Evolutionary conservation across 495 filamentous ascomycete species (phyloP).

Genomic region (Aspergillus hancockii): DNA sequence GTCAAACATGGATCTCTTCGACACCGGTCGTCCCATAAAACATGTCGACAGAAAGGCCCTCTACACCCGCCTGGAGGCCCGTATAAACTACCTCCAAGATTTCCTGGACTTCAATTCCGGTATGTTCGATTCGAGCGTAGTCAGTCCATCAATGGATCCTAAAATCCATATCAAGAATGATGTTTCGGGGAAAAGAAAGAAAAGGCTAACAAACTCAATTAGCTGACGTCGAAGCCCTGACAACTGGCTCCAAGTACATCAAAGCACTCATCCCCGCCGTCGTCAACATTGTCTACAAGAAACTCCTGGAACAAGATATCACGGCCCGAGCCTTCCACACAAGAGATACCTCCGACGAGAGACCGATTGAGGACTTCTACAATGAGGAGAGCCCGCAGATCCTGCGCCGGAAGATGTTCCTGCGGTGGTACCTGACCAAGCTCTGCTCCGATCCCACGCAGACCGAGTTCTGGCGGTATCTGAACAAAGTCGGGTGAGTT

Average conservation of each 20-base stretch:
- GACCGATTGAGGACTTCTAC: slow-evolving; percentile 59
- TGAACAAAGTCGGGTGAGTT: slow-evolving; percentile 70
- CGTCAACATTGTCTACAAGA: slow-evolving; percentile 74
- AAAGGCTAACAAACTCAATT: slow-evolving; percentile 6
- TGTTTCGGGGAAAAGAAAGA: not conserved
- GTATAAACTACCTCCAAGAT: slow-evolving; percentile 68
- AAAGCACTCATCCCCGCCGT: slow-evolving; percentile 68
- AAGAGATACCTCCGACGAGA: slow-evolving; percentile 62
- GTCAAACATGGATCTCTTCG: slow-evolving; percentile 24
- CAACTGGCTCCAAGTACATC: slow-evolving; percentile 67
- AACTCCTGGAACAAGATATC: slow-evolving; percentile 73
- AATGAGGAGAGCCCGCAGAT: slow-evolving; percentile 70
- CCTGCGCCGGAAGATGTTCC: slow-evolving; percentile 72
- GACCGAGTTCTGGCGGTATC: slow-evolving; percentile 76
- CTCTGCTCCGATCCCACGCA: slow-evolving; percentile 69
- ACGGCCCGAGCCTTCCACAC: slow-evolving; percentile 71
- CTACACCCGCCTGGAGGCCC: slow-evolving; percentile 65
- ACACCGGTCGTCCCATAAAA: slow-evolving; percentile 29
- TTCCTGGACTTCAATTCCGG: slow-evolving; percentile 72
- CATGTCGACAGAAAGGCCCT: slow-evolving; percentile 70
- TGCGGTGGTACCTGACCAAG: slow-evolving; percentile 68
- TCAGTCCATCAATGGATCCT: too few relatives aligned
- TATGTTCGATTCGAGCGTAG: slow-evolving; percentile 46
- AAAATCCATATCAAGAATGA: too few relatives aligned
- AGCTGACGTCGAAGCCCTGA: slow-evolving; percentile 70